Conservation (phyloP, 2,329 filamentous ascomycete species). For the Mycocentrospora acerina region DNA sequence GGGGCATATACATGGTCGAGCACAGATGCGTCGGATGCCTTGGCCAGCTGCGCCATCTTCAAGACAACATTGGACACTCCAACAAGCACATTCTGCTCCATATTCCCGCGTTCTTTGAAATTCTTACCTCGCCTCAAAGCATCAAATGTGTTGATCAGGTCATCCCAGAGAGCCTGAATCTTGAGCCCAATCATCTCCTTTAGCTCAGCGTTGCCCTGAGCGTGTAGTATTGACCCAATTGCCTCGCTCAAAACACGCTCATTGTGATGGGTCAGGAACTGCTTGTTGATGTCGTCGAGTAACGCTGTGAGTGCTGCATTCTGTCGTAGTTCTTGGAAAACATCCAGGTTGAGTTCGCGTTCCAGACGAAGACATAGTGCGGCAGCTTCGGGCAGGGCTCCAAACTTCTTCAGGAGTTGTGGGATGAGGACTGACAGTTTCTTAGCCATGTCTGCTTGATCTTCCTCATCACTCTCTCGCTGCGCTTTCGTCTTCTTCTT, state of each 20-base stretch:
- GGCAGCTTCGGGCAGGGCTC: slow-evolving; percentile 82
- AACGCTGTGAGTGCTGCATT: slow-evolving; percentile 79
- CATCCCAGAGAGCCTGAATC: slow-evolving; percentile 82
- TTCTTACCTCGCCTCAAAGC: slow-evolving; percentile 69
- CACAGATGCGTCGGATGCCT: slow-evolving; percentile 72
- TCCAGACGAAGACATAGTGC: slow-evolving; percentile 83
- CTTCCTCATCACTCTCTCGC: slow-evolving; percentile 65
- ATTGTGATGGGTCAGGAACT: slow-evolving; percentile 91
- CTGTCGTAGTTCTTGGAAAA: slow-evolving; percentile 86
- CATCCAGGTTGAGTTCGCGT: slow-evolving; percentile 80
- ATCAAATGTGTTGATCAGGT: slow-evolving; percentile 71
- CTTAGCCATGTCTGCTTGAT: slow-evolving; percentile 76
- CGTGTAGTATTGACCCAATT: slow-evolving; percentile 77
- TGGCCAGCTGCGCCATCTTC: slow-evolving; percentile 78
- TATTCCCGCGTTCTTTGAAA: slow-evolving; percentile 68
- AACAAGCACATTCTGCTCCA: slow-evolving; percentile 65
- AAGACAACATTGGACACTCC: slow-evolving; percentile 73
- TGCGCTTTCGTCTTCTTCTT: slow-evolving; percentile 58
- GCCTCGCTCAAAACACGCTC: slow-evolving; percentile 83
- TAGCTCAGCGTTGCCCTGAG: slow-evolving; percentile 82
- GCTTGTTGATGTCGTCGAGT: slow-evolving; percentile 87
- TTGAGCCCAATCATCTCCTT: slow-evolving; percentile 83
- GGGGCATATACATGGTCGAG: slow-evolving; percentile 62
- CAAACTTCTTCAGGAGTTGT: slow-evolving; percentile 86
- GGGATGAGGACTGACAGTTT: slow-evolving; percentile 79